phyloP scores from a whole-genome alignment of 1,139 yeast species.

The Candida tetrigidarum region DNA sequence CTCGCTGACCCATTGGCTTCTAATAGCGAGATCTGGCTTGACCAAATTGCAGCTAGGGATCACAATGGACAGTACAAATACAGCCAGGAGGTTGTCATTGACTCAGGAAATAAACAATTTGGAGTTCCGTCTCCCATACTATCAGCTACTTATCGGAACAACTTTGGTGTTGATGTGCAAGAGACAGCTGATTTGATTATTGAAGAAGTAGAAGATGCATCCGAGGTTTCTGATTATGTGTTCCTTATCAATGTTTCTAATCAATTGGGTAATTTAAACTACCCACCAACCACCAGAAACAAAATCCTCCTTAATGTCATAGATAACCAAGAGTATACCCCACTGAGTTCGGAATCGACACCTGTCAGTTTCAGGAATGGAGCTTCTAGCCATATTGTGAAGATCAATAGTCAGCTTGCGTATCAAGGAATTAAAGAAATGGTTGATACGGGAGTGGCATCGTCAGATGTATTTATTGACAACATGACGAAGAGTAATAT shows the following conservation, averaged over 20 bases:
- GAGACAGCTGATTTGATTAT: conserved; percentile 29
- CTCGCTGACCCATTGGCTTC: conserved; percentile 49
- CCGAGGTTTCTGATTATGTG: conserved; percentile 26
- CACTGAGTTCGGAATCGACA: conserved; percentile 37
- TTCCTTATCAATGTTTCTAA: conserved; percentile 36
- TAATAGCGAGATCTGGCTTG: conserved; percentile 36
- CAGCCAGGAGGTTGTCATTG: conserved; percentile 9
- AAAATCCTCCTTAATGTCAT: conserved; percentile 38
- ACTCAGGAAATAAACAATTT: conserved; percentile 14
- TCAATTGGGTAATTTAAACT: conserved; percentile 22
- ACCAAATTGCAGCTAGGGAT: conserved; percentile 26
- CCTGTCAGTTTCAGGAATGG: conserved; percentile 25
- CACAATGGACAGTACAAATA: conserved; percentile 20
- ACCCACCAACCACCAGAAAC: conserved; percentile 22
- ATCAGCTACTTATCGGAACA: conserved; percentile 30
- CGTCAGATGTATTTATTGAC: conserved; percentile 34
- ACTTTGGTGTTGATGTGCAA: conserved; percentile 18
- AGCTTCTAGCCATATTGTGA: conserved; percentile 32
- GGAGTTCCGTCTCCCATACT: conserved; percentile 42
- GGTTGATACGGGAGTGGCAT: conserved; percentile 34
- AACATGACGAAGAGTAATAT: conserved; percentile 40
- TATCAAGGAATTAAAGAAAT: conserved; percentile 36
- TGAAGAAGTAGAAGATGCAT: conserved; percentile 32
- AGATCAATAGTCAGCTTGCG: conserved; percentile 36
- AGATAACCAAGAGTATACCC: conserved; percentile 47